Percentiles rank a stretch among this genome's conserved stretches.
Conservation (phyloP, 169 alveolate species). For the Neospora caninum region DNA sequence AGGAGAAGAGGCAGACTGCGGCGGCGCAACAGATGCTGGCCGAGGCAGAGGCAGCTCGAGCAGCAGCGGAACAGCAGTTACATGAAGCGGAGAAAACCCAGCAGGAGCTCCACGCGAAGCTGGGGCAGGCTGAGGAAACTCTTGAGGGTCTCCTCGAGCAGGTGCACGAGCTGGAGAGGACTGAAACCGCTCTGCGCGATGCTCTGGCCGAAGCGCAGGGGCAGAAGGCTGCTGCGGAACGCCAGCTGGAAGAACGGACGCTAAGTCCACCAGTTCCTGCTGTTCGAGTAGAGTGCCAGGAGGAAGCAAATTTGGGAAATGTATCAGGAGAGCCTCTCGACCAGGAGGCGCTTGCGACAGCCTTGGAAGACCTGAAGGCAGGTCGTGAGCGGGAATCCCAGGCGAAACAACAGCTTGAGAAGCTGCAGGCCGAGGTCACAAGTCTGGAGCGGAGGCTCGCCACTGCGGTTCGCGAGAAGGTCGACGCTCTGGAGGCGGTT, state of each 20-base stretch:
- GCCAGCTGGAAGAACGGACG: background rate
- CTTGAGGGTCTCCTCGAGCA: background rate
- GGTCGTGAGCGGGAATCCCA: background rate
- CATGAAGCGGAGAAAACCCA: background rate
- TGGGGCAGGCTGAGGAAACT: background rate
- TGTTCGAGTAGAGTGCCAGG: background rate
- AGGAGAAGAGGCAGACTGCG: background rate
- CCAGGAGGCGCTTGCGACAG: background rate
- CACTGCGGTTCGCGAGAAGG: background rate
- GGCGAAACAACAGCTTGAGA: background rate
- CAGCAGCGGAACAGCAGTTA: background rate
- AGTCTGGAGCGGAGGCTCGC: background rate
- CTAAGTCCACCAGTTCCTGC: too few species aligned
- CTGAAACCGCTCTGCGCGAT: background rate
- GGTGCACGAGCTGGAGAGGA: background rate
- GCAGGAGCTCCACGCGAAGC: background rate
- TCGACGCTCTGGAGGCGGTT: background rate
- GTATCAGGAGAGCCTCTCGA: background rate
- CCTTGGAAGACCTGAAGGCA: background rate
- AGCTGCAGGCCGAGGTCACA: background rate
- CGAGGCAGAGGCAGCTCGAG: background rate
- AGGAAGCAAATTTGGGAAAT: background rate
- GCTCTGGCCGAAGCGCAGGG: background rate
- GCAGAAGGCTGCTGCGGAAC: background rate
- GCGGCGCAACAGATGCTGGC: background rate